A percentile compares a stretch with the other conserved stretches of the same genome.
phyloP scores from a whole-genome alignment of 768 basidiomycete species.

The Coprinopsis sp. region DNA sequence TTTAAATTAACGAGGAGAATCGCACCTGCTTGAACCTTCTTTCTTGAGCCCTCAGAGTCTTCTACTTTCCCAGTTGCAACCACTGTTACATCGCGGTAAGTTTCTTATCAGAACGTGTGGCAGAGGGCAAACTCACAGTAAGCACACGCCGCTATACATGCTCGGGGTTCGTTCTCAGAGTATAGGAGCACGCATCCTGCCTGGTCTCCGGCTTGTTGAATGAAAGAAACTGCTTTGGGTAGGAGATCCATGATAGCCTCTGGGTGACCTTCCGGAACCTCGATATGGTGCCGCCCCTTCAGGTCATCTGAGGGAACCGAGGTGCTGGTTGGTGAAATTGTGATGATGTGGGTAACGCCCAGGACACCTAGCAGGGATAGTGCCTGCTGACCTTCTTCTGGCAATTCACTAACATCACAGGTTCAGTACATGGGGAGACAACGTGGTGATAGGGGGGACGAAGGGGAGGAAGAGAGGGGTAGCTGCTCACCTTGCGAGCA shows the following conservation, averaged over 20 bases:
- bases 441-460: not conserved
- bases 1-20: not conserved
- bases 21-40: not conserved
- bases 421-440: not conserved
- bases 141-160: constrained; percentile 49
- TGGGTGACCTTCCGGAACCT: constrained; percentile 33
- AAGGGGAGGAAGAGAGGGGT: too few relatives aligned
- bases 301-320: not conserved
- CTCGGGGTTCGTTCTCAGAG: constrained; percentile 48
- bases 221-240: constrained; percentile 40
- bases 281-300: constrained; percentile 34
- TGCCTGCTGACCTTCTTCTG: constrained; percentile 45
- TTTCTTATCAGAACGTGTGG: not conserved
- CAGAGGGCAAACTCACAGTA: constrained; percentile 38
- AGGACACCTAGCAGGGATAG: constrained; percentile 47
- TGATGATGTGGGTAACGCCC: constrained; percentile 49
- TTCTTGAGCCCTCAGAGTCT: not conserved
- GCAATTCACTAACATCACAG: constrained; percentile 43
- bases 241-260: constrained; percentile 31
- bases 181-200: constrained; percentile 51
- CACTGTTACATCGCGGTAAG: not conserved
- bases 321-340: constrained; percentile 38
- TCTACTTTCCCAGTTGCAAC: constrained; percentile 25
- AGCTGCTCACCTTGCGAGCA: constrained; percentile 51
- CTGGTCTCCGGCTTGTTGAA: constrained; percentile 35